phyloP scores from a whole-genome alignment of 2,329 filamentous ascomycete species.

The Sporothrix brasiliensis region DNA sequence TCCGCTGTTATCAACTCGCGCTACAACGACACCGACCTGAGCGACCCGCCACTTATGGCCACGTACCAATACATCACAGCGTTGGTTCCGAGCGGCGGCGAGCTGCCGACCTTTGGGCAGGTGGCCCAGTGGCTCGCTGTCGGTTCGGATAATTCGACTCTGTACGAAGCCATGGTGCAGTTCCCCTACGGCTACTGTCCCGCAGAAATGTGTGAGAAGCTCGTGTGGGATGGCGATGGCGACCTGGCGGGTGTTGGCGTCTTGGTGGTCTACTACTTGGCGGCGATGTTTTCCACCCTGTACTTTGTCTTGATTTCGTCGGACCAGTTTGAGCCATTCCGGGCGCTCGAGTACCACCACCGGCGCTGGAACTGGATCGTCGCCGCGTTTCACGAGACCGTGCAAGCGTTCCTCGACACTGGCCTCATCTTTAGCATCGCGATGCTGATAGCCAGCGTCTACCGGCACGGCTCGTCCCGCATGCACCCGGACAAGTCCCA shows the following conservation, averaged over 20 bases:
- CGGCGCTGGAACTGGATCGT: slow-evolving; percentile 17
- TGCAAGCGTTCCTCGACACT: slow-evolving; percentile 35
- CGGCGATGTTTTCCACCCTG: slow-evolving; percentile 29
- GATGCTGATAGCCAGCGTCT: slow-evolving; percentile 32
- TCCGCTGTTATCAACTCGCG: background rate
- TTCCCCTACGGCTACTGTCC: slow-evolving; percentile 23
- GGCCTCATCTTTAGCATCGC: slow-evolving; percentile 36
- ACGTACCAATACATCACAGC: slow-evolving; percentile 21
- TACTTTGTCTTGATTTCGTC: slow-evolving; percentile 34
- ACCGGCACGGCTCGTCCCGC: slow-evolving; percentile 34
- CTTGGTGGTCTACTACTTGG: slow-evolving; percentile 36
- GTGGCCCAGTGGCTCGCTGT: slow-evolving; percentile 14
- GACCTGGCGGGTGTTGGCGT: slow-evolving; percentile 37
- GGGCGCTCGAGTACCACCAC: background rate
- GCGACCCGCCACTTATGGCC: background rate
- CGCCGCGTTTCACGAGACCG: slow-evolving; percentile 34
- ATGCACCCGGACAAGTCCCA: slow-evolving; percentile 33
- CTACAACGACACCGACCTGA: background rate
- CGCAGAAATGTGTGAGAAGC: slow-evolving; percentile 31
- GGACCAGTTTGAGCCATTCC: slow-evolving; percentile 30
- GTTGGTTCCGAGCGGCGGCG: slow-evolving; percentile 12
- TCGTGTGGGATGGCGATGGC: slow-evolving; percentile 36
- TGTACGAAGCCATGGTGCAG: background rate
- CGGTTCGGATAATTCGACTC: background rate
- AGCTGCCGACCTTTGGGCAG: slow-evolving; percentile 22